phyloP scores from a whole-genome alignment of 192 early-diverging fungal genomes.

The Coemansia sp. region DNA sequence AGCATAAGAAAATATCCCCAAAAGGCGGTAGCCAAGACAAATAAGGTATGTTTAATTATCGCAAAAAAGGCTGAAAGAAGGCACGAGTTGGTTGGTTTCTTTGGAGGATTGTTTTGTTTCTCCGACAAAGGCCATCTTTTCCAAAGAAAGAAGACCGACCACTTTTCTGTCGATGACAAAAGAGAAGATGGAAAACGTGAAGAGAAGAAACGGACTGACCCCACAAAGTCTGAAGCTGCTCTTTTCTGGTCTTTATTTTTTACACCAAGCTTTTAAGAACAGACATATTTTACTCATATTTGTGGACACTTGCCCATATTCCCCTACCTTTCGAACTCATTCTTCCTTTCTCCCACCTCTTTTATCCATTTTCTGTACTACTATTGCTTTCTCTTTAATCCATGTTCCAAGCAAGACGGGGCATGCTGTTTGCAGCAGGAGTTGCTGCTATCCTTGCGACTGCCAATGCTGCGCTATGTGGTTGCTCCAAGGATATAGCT shows the following conservation, averaged over 20 bases:
- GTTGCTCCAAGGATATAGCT: constrained; percentile 33
- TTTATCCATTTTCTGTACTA: not conserved
- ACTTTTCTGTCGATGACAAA: not conserved
- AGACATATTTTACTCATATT: too few species aligned
- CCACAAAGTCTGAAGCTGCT: not conserved
- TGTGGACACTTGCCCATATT: not conserved
- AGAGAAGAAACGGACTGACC: not conserved
- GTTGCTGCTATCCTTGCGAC: not conserved
- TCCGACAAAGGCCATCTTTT: not conserved
- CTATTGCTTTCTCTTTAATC: not conserved
- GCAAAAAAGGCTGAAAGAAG: too few species aligned
- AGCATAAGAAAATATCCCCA: too few species aligned
- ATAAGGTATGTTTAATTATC: too few species aligned
- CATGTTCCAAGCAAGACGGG: not conserved
- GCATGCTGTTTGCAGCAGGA: not conserved
- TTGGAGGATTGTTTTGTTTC: not conserved
- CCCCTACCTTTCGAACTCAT: not conserved
- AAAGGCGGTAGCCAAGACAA: too few species aligned
- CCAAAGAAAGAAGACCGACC: not conserved
- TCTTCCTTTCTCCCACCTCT: not conserved
- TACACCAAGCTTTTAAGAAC: too few species aligned
- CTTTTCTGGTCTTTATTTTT: not conserved
- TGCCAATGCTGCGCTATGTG: constrained; percentile 12
- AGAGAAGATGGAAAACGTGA: not conserved
- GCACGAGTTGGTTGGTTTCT: too few species aligned